Percentiles rank a stretch among this genome's conserved stretches.
These are phyloP conservation scores for Somion occarium DNA, from an alignment of 1,284 basidiomycete species.

Conservation along the genomic window DNA sequence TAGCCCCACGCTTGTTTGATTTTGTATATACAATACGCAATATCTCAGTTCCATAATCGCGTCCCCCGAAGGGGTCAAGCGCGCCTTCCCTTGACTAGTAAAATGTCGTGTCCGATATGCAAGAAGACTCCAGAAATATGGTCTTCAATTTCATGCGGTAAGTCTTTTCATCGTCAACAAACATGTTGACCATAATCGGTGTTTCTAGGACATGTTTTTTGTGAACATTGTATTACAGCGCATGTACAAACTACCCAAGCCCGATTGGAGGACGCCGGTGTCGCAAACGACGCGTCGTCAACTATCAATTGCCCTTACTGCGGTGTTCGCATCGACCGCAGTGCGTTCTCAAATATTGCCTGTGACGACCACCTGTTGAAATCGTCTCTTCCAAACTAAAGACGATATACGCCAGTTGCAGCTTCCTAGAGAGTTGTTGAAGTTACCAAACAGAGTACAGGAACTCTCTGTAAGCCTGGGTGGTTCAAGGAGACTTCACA, in stretches of 20 bases:
- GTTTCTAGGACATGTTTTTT: background rate
- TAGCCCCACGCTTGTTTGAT: too few species aligned
- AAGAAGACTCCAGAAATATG: background rate
- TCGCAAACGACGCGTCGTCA: background rate
- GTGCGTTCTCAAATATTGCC: background rate
- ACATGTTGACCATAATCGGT: background rate
- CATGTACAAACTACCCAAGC: background rate
- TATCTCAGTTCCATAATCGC: too few species aligned
- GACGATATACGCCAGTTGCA: background rate
- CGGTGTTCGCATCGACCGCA: background rate
- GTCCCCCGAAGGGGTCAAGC: too few species aligned
- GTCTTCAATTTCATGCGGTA: background rate
- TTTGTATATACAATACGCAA: too few species aligned
- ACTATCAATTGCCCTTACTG: background rate
- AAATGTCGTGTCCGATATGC: background rate
- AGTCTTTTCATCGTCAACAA: too few species aligned
- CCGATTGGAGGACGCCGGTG: too few species aligned
- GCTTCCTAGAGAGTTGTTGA: background rate
- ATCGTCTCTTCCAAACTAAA: background rate
- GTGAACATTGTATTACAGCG: background rate
- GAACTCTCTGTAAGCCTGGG: background rate
- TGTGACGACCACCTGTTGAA: background rate
- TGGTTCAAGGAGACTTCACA: background rate
- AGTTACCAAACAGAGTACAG: background rate
- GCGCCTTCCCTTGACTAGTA: too few species aligned